phyloP scores from a whole-genome alignment of 768 basidiomycete genomes.

The Russula olivacea region DNA sequence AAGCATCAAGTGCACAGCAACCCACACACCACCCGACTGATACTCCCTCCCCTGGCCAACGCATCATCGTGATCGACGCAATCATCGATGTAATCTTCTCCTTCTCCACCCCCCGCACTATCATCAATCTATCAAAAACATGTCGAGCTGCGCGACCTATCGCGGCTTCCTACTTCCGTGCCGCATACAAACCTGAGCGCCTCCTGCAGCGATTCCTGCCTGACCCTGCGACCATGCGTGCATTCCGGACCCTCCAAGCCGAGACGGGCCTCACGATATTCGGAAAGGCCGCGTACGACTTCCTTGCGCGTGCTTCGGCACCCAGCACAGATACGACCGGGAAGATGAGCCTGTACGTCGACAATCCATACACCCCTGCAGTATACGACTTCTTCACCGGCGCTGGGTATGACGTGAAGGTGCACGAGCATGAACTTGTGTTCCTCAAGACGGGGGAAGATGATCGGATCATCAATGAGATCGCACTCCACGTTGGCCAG shows the following conservation, averaged over 20 bases:
- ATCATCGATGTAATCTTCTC: too few species aligned
- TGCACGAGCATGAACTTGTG: not conserved
- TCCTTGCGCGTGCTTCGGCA: not conserved
- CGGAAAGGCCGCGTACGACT: constrained; percentile 10
- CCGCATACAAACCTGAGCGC: constrained; percentile 14
- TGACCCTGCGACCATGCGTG: not conserved
- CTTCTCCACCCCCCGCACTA: constrained; percentile 52
- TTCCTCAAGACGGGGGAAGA: constrained; percentile 3
- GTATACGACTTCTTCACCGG: constrained; percentile 9
- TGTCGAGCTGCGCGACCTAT: constrained; percentile 13
- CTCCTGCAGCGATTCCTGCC: constrained; percentile 12
- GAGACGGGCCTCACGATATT: constrained; percentile 5
- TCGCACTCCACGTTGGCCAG: not conserved
- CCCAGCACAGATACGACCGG: not conserved
- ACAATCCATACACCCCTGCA: not conserved
- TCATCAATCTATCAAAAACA: constrained; percentile 11
- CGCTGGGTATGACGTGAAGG: constrained; percentile 5
- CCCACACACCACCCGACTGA: too few species aligned
- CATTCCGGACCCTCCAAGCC: constrained; percentile 11
- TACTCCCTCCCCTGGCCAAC: constrained; percentile 64
- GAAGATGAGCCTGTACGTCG: constrained; percentile 14
- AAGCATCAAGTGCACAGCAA: not conserved
- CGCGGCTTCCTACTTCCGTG: constrained; percentile 19
- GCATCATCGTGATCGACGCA: constrained; percentile 42
- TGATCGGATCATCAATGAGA: not conserved